A percentile compares a stretch with the other conserved stretches of the same genome.
Evolutionary conservation across 2,329 filamentous ascomycete species (phyloP).

Genomic region (Ascochyta pisi): DNA sequence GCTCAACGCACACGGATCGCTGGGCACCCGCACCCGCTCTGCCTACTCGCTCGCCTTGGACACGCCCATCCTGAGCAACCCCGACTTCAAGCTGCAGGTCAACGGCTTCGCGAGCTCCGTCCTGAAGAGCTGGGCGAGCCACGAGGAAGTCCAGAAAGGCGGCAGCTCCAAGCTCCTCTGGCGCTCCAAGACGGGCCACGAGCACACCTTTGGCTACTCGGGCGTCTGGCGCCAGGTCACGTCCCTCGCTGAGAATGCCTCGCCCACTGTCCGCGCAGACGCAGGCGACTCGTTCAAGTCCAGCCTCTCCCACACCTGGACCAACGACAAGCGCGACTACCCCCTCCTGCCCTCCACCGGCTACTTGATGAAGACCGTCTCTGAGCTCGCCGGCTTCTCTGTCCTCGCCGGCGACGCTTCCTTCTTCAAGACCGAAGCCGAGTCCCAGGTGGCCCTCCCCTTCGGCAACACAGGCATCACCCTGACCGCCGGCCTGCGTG

Average conservation of each 20-base stretch:
- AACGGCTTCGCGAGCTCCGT: conserved; percentile 85
- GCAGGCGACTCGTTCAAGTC: conserved; percentile 93
- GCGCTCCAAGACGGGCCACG: conserved; percentile 68
- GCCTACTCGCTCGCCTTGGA: conserved; percentile 89
- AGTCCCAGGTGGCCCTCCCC: conserved; percentile 77
- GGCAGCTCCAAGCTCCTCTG: conserved; percentile 79
- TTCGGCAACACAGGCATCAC: conserved; percentile 80
- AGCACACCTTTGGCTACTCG: conserved; percentile 81
- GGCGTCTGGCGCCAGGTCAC: conserved; percentile 90
- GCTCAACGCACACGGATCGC: conserved; percentile 82
- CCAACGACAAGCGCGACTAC: conserved; percentile 81
- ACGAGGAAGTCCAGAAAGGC: conserved; percentile 87
- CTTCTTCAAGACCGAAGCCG: conserved; percentile 92
- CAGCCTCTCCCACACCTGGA: conserved; percentile 81
- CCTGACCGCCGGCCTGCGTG: conserved; percentile 79
- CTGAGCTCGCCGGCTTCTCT: conserved; percentile 88
- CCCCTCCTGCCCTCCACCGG: conserved; percentile 83
- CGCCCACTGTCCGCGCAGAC: conserved; percentile 80
- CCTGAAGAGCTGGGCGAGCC: conserved; percentile 89
- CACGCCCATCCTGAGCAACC: conserved; percentile 82
- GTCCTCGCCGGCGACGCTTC: conserved; percentile 85
- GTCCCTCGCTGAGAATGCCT: conserved; percentile 75
- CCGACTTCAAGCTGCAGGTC: conserved; percentile 77
- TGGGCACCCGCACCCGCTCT: conserved; percentile 88
- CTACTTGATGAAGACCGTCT: conserved; percentile 77